Percentiles rank a stretch among this genome's conserved stretches.
phyloP scores from a whole-genome alignment of 78 protist genomes.

The Dictyostelium citrinum region DNA sequence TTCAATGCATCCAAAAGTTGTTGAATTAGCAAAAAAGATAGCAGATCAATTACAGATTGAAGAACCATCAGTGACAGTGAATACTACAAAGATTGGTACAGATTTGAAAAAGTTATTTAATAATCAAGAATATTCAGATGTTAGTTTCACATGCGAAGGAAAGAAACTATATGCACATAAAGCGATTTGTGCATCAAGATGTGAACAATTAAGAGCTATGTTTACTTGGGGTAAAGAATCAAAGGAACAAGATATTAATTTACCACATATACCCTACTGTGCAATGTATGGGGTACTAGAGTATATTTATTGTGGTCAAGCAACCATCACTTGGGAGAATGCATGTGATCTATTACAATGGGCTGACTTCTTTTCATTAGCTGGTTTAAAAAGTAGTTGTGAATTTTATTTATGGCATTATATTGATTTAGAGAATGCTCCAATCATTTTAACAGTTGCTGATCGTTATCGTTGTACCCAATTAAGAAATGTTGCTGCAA shows the following conservation, averaged over 20 bases:
- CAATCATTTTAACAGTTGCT: conserved; percentile 60
- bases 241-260: conserved; percentile 37
- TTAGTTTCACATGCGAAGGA: conserved; percentile 55
- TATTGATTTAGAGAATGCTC: conserved; percentile 73
- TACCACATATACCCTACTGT: conserved; percentile 60
- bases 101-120: conserved; percentile 61
- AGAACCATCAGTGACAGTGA: conserved; percentile 74
- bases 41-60: conserved; percentile 75
- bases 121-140: conserved; percentile 61
- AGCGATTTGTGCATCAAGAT: conserved; percentile 69
- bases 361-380: conserved; percentile 59
- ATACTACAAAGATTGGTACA: conserved; percentile 66
- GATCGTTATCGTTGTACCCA: conserved; percentile 64
- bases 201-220: conserved; percentile 70
- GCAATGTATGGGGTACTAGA: conserved; percentile 73
- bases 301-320: conserved; percentile 64
- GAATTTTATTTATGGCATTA: conserved; percentile 75
- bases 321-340: conserved; percentile 60
- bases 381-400: conserved; percentile 67
- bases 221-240: conserved; percentile 74
- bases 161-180: conserved; percentile 72
- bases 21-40: conserved; percentile 55
- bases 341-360: conserved; percentile 70
- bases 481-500: conserved; percentile 44
- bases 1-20: conserved; percentile 56